Percentiles rank a stretch among this genome's conserved stretches.
These are phyloP conservation scores for Lactarius vividus DNA, from an alignment of 768 basidiomycete species.

Conservation along the genomic window DNA sequence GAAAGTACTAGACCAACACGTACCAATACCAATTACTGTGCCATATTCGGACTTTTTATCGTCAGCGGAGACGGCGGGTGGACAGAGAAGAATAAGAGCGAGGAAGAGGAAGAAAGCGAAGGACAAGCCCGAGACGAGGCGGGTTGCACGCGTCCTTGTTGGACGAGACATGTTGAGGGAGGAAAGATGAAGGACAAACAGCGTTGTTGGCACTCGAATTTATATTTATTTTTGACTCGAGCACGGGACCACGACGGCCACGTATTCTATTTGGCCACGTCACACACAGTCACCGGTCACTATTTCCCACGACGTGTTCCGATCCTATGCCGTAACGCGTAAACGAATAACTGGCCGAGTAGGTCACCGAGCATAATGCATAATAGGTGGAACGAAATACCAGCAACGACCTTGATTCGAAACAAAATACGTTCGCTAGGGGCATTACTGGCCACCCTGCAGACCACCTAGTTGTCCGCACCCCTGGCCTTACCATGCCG, in stretches of 20 bases:
- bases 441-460: no score
- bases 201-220: neutral
- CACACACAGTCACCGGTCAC: neutral
- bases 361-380: no score
- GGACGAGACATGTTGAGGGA: constrained; percentile 28
- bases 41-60: constrained; percentile 75
- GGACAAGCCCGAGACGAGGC: constrained; percentile 30
- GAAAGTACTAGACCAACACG: constrained; percentile 29
- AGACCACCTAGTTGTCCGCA: no score
- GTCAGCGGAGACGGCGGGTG: constrained; percentile 61
- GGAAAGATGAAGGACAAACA: neutral
- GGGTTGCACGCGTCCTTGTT: constrained; percentile 27
- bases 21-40: constrained; percentile 90
- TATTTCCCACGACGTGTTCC: constrained; percentile 8
- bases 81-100: constrained; percentile 70
- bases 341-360: no score
- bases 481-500: no score
- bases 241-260: constrained; percentile 2
- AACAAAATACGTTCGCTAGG: no score
- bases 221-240: neutral
- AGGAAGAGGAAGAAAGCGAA: constrained; percentile 46
- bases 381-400: no score
- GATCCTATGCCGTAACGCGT: no score
- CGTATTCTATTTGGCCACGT: constrained; percentile 17
- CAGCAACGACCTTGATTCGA: no score